A percentile compares a stretch with the other conserved stretches of the same genome.
phyloP scores from a whole-genome alignment of 208 protist species.

The Trypanosoma grayi region DNA sequence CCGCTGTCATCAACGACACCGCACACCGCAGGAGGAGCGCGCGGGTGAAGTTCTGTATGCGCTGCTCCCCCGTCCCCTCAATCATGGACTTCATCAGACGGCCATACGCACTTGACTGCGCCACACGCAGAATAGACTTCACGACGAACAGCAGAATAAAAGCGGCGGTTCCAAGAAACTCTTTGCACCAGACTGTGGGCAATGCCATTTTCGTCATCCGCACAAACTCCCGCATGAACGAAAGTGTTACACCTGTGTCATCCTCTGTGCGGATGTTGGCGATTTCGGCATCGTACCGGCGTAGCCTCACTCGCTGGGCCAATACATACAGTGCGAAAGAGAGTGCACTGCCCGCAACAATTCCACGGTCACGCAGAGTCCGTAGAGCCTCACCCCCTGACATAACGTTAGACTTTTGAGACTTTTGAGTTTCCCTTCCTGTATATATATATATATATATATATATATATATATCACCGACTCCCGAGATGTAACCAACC shows the following conservation, averaged over 20 bases:
- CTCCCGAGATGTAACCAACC: too few relatives aligned
- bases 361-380: background rate
- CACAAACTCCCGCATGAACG: conserved; percentile 57
- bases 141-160: conserved; percentile 83
- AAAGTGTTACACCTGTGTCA: conserved; percentile 52
- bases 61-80: conserved; percentile 40
- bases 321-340: conserved; percentile 9
- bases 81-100: conserved; percentile 68
- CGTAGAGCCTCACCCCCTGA: background rate
- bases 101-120: conserved; percentile 60
- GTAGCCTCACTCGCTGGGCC: conserved; percentile 51
- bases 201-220: conserved; percentile 60
- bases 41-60: conserved; percentile 44
- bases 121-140: conserved; percentile 72
- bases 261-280: conserved; percentile 50
- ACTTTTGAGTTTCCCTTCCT: background rate
- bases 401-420: background rate
- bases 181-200: conserved; percentile 69
- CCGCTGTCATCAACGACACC: conserved; percentile 34
- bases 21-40: conserved; percentile 45
- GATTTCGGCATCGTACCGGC: conserved; percentile 35
- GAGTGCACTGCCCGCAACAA: conserved; percentile 1
- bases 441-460: background rate
- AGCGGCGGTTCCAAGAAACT: conserved; percentile 52
- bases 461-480: too few relatives aligned